Percentiles rank a stretch among this genome's conserved stretches.
These are phyloP conservation scores for Pythium guiyangense DNA, from an alignment of 352 stramenopile genomes.

Conservation along the genomic window DNA sequence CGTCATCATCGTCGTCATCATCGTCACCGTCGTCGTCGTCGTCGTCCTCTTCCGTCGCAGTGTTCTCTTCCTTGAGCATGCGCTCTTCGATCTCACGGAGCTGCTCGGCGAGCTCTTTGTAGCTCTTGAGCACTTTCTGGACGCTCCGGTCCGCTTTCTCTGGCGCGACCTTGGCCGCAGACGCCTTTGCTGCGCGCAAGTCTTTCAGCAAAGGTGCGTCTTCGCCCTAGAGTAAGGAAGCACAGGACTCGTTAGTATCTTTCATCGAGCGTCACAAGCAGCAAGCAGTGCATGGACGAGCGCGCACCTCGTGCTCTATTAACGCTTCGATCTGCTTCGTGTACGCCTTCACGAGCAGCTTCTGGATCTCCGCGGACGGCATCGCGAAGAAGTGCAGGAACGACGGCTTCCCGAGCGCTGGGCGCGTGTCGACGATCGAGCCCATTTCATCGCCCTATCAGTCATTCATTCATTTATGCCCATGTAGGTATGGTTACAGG, in stretches of 20 bases:
- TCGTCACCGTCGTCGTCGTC: slow-evolving; percentile 16
- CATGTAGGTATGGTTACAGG: too few relatives aligned
- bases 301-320: slow-evolving; percentile 33
- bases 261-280: slow-evolving; percentile 1
- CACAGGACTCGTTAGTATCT: background rate
- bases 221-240: slow-evolving; percentile 24
- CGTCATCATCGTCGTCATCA: slow-evolving; percentile 17
- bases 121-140: slow-evolving; percentile 66
- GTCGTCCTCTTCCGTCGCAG: slow-evolving; percentile 37
- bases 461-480: too few relatives aligned
- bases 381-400: slow-evolving; percentile 84
- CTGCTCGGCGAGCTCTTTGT: slow-evolving; percentile 59
- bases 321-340: slow-evolving; percentile 83
- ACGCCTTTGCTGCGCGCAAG: slow-evolving; percentile 43
- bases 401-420: slow-evolving; percentile 63
- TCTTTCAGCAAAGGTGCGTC: slow-evolving; percentile 57
- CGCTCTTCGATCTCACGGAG: slow-evolving; percentile 64
- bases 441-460: slow-evolving; percentile 85
- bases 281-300: background rate
- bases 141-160: slow-evolving; percentile 69
- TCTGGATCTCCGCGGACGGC: slow-evolving; percentile 62
- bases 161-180: slow-evolving; percentile 48
- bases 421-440: slow-evolving; percentile 76
- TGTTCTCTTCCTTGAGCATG: slow-evolving; percentile 43
- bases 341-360: slow-evolving; percentile 74